Conservation (phyloP, 345 rosid genomes). For the Atalantia buxifolia region DNA sequence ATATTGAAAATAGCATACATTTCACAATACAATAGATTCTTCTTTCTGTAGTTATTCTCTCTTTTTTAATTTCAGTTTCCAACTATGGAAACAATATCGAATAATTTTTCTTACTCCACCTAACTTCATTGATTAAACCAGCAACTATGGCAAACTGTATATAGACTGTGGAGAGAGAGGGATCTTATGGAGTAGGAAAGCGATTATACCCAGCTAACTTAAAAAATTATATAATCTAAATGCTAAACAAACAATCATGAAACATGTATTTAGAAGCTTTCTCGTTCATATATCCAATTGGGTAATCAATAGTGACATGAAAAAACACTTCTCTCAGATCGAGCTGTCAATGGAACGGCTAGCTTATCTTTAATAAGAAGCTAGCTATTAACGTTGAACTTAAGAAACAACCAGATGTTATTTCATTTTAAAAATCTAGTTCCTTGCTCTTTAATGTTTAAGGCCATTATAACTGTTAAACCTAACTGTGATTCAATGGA, state of each 20-base stretch:
- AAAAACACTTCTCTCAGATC: background rate
- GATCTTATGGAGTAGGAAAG: background rate
- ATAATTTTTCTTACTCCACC: conserved; percentile 6
- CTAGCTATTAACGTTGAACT: conserved; percentile 19
- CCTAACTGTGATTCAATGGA: conserved; percentile 5
- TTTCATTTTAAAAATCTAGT: background rate
- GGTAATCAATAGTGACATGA: conserved; percentile 22
- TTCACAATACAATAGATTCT: background rate
- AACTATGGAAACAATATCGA: background rate
- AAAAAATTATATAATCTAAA: background rate
- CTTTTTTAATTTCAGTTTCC: background rate
- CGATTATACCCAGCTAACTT: background rate
- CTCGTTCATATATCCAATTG: conserved; percentile 2
- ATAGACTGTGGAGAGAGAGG: background rate
- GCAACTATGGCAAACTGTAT: background rate
- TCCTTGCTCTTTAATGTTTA: conserved; percentile 15
- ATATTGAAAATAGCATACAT: background rate
- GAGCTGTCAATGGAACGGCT: conserved; percentile 3
- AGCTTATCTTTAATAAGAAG: conserved; percentile 21
- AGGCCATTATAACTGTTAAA: conserved; percentile 22
- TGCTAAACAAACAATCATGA: conserved; percentile 24
- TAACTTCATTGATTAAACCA: conserved; percentile 14
- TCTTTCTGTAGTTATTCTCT: background rate
- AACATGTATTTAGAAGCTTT: conserved; percentile 17
- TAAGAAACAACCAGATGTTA: conserved; percentile 19